Conservation (phyloP, 1,139 yeast genomes). For the Pichia inconspicua region DNA sequence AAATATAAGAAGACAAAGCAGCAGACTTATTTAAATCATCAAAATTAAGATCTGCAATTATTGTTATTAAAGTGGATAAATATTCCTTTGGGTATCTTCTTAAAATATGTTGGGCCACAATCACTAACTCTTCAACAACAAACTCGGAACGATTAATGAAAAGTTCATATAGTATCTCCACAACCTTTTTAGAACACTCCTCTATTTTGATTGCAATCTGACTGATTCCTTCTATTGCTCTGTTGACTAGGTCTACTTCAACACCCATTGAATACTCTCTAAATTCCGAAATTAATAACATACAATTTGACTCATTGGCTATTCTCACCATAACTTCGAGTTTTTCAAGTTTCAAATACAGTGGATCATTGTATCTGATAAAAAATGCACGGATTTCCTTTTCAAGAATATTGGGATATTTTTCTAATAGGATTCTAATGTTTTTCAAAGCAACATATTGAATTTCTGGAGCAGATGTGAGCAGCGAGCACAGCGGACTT, state of each 20-base stretch:
- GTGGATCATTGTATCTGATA: slow-evolving; percentile 90
- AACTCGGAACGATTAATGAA: slow-evolving; percentile 72
- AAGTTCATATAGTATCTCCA: slow-evolving; percentile 66
- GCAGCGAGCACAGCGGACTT: slow-evolving; percentile 87
- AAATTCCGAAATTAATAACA: slow-evolving; percentile 70
- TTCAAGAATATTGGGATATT: slow-evolving; percentile 72
- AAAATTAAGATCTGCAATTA: slow-evolving; percentile 45
- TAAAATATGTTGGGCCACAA: slow-evolving; percentile 70
- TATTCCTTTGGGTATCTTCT: slow-evolving; percentile 70
- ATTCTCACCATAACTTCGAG: slow-evolving; percentile 83
- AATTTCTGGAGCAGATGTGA: slow-evolving; percentile 85
- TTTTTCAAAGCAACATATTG: slow-evolving; percentile 93
- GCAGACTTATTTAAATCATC: slow-evolving; percentile 55
- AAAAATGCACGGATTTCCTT: slow-evolving; percentile 86
- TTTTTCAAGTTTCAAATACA: slow-evolving; percentile 87
- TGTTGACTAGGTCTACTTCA: slow-evolving; percentile 79
- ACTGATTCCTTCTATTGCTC: slow-evolving; percentile 78
- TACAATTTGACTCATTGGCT: slow-evolving; percentile 63
- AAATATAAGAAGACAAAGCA: slow-evolving; percentile 69
- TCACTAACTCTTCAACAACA: slow-evolving; percentile 70
- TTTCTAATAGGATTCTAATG: slow-evolving; percentile 81
- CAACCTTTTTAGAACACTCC: slow-evolving; percentile 56
- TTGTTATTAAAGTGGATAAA: slow-evolving; percentile 62
- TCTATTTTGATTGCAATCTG: slow-evolving; percentile 79
- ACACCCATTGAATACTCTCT: slow-evolving; percentile 93